Evolutionary conservation across 805 yeast genomes (phyloP).

Genomic region (Starmera pachycereana): DNA sequence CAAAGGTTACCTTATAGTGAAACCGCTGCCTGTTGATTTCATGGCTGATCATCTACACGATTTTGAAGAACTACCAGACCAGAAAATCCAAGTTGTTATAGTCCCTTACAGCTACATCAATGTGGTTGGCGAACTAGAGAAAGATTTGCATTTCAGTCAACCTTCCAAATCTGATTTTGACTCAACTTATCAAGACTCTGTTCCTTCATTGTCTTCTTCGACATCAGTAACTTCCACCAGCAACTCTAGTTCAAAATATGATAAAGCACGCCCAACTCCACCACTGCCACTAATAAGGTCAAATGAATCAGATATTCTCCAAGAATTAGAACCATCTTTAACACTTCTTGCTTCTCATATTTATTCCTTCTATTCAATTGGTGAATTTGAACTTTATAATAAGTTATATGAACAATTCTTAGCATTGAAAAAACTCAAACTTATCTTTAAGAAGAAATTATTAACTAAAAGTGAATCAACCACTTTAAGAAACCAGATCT

Average conservation of each 20-base stretch:
- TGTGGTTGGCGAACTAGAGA: conserved; percentile 31
- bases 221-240: too few species aligned
- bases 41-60: conserved; percentile 41
- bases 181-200: too few species aligned
- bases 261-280: conserved; percentile 22
- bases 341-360: conserved; percentile 52
- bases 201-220: too few species aligned
- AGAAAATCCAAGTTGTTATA: conserved; percentile 40
- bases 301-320: conserved; percentile 33
- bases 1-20: conserved; percentile 61
- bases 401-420: conserved; percentile 43
- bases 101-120: conserved; percentile 50
- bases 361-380: conserved; percentile 59
- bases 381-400: conserved; percentile 54
- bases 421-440: conserved; percentile 47
- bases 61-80: conserved; percentile 53
- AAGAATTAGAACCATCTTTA: conserved; percentile 49
- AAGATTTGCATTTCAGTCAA: conserved; percentile 24
- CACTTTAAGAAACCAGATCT: conserved; percentile 38
- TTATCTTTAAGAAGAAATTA: conserved; percentile 38
- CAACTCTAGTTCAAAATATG: too few species aligned
- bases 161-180: conserved; percentile 19
- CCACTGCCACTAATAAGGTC: conserved; percentile 42
- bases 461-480: conserved; percentile 44
- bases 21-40: conserved; percentile 64